phyloP scores from a whole-genome alignment of 2,329 filamentous ascomycete species.

The Aspergillus ustus region DNA sequence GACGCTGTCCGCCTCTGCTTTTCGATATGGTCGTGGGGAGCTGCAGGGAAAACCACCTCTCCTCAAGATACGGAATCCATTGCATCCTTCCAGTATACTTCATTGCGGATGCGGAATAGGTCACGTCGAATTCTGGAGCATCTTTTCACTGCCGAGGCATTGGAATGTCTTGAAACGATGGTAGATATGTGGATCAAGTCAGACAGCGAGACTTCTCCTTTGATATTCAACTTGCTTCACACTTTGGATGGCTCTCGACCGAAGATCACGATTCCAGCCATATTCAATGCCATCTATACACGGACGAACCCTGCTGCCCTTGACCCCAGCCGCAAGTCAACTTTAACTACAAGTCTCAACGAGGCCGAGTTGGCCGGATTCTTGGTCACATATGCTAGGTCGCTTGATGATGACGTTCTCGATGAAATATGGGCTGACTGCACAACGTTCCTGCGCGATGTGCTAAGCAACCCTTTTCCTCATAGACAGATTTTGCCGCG shows the following conservation, averaged over 20 bases:
- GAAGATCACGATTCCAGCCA: conserved; percentile 86
- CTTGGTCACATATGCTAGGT: conserved; percentile 84
- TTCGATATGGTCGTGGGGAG: conserved; percentile 91
- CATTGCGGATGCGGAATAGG: conserved; percentile 85
- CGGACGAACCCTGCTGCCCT: conserved; percentile 83
- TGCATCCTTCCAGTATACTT: conserved; percentile 89
- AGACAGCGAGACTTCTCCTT: conserved; percentile 57
- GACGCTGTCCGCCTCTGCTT: conserved; percentile 93
- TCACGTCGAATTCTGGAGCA: conserved; percentile 88
- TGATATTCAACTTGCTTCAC: conserved; percentile 84
- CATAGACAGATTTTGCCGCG: conserved; percentile 88
- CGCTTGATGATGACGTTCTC: conserved; percentile 94
- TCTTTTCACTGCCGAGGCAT: conserved; percentile 85
- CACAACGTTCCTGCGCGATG: conserved; percentile 84
- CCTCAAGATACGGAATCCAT: conserved; percentile 68
- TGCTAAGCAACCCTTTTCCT: conserved; percentile 90
- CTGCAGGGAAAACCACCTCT: conserved; percentile 52
- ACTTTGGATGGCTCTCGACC: conserved; percentile 90
- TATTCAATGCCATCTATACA: conserved; percentile 96
- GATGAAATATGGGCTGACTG: conserved; percentile 98
- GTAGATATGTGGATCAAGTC: conserved; percentile 78
- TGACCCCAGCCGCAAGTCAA: conserved; percentile 80
- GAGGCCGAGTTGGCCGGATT: conserved; percentile 87
- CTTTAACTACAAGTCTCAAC: conserved; percentile 80
- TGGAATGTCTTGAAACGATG: conserved; percentile 91